These are phyloP conservation scores for Xylaria arbuscula DNA, from an alignment of 2,329 filamentous ascomycete species.

Conservation along the genomic window DNA sequence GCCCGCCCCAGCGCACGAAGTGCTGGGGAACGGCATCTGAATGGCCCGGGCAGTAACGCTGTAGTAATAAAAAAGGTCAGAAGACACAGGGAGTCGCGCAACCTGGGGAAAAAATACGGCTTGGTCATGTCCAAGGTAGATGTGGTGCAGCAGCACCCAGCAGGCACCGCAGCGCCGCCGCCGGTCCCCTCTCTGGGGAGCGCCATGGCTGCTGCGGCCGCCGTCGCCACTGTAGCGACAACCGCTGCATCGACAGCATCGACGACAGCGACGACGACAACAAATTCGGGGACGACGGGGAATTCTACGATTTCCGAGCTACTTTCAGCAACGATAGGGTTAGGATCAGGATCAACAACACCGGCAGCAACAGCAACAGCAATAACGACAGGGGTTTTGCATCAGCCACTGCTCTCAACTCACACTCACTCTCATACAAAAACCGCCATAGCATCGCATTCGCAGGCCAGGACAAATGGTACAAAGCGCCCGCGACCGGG, in stretches of 20 bases:
- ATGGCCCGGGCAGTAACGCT: constrained; percentile 49
- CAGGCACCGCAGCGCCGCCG: constrained; percentile 44
- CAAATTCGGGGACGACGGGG: background rate
- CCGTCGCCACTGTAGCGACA: constrained; percentile 34
- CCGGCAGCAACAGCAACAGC: constrained; percentile 3
- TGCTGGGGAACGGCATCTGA: constrained; percentile 50
- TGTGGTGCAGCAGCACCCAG: constrained; percentile 51
- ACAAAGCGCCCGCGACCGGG: constrained; percentile 48
- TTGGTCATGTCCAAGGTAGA: constrained; percentile 50
- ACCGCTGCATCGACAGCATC: constrained; percentile 30
- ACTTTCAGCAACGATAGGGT: constrained; percentile 27
- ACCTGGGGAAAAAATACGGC: constrained; percentile 40
- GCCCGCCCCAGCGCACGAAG: constrained; percentile 41
- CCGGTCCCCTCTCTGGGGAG: constrained; percentile 48
- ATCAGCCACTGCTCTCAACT: constrained; percentile 10
- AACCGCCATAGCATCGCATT: constrained; percentile 16
- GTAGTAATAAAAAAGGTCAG: constrained; percentile 44
- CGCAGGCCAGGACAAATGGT: constrained; percentile 33
- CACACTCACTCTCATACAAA: constrained; percentile 9
- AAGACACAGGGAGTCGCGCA: constrained; percentile 47
- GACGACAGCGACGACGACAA: constrained; percentile 19
- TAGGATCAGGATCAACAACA: constrained; percentile 16
- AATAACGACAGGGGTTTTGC: constrained; percentile 14
- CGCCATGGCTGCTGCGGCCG: constrained; percentile 47
- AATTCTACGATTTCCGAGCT: constrained; percentile 22